Evolutionary conservation across 495 filamentous ascomycete species (phyloP).

Genomic region (Trichocladium antarcticum): DNA sequence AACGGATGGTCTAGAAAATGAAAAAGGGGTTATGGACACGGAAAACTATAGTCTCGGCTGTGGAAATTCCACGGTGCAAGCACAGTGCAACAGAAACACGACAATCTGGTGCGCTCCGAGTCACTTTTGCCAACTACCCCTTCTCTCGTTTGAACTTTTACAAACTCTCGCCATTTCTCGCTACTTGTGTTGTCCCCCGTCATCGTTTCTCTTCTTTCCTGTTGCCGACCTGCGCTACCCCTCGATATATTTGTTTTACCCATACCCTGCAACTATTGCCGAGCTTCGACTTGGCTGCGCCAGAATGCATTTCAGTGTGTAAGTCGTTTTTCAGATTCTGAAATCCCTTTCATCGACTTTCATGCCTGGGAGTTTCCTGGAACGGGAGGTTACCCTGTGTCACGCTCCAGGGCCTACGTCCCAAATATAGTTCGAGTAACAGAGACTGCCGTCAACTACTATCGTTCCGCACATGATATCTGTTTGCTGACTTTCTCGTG

Average conservation of each 20-base stretch:
- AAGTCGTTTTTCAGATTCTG: background rate
- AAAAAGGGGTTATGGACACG: slow-evolving; percentile 16
- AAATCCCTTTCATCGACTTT: too few species aligned
- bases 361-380: too few species aligned
- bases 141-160: background rate
- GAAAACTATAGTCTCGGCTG: too few species aligned
- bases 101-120: too few species aligned
- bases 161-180: too few species aligned
- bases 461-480: too few species aligned
- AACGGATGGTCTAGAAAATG: slow-evolving; percentile 12
- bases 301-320: slow-evolving; percentile 5
- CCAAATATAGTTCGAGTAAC: background rate
- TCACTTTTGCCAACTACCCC: background rate
- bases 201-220: background rate
- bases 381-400: background rate
- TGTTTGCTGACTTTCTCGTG: background rate
- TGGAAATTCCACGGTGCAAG: too few species aligned
- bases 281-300: background rate
- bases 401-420: background rate
- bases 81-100: too few species aligned
- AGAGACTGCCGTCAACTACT: background rate
- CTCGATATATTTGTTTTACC: background rate
- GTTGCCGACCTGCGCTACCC: background rate
- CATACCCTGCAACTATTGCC: background rate
- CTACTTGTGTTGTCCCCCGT: too few species aligned